phyloP scores from a whole-genome alignment of 1,284 basidiomycete species.

The Ceratobasidium sp. region DNA sequence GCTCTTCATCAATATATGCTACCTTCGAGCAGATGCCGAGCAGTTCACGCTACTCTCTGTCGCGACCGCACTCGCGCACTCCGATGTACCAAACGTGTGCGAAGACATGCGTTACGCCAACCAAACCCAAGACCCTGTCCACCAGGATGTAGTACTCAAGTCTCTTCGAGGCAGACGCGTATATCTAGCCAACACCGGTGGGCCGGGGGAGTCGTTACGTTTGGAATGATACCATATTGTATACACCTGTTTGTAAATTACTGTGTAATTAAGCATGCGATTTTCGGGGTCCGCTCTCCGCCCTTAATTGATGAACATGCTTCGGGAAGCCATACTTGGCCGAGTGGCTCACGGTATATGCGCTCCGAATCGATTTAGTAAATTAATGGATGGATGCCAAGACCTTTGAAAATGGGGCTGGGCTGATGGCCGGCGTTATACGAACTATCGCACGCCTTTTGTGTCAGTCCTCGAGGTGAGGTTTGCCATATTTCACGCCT shows the following conservation, averaged over 20 bases:
- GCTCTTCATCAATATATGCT: slow-evolving; percentile 29
- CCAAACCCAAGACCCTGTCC: neutral
- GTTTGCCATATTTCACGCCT: too few species aligned
- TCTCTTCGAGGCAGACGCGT: slow-evolving; percentile 9
- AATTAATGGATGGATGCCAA: too few species aligned
- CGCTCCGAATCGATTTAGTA: too few species aligned
- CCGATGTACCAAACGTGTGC: slow-evolving; percentile 22
- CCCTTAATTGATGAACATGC: neutral
- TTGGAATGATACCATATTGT: slow-evolving; percentile 15
- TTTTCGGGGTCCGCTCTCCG: neutral
- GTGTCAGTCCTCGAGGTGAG: too few species aligned
- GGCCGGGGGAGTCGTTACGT: slow-evolving; percentile 29
- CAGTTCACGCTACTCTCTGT: slow-evolving; percentile 38
- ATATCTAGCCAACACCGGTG: slow-evolving; percentile 5
- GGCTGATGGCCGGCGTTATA: too few species aligned
- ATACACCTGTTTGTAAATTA: neutral
- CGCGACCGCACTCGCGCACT: slow-evolving; percentile 15
- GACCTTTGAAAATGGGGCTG: too few species aligned
- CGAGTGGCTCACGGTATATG: neutral
- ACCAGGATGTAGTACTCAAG: slow-evolving; percentile 9
- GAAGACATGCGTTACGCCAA: slow-evolving; percentile 24
- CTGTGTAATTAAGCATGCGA: neutral
- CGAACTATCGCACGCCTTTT: too few species aligned
- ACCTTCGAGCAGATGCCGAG: slow-evolving; percentile 23
- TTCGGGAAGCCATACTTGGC: neutral